These are phyloP conservation scores for Lactuca sativa DNA, from an alignment of 129 eudicot genomes.

Conservation along the genomic window DNA sequence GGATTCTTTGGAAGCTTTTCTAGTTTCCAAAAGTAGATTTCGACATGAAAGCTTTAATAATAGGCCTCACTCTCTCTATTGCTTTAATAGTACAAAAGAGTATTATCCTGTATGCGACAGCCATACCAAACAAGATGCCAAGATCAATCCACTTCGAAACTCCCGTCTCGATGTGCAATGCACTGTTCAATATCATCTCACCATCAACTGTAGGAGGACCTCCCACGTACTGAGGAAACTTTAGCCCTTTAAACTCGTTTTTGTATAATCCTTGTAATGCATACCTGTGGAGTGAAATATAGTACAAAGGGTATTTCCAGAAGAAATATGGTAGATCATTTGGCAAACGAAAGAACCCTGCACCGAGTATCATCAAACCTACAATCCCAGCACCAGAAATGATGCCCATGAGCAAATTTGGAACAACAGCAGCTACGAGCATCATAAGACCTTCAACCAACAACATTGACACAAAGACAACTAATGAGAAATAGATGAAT, in stretches of 20 bases:
- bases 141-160: constrained; percentile 41
- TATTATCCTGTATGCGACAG: constrained; percentile 22
- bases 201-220: constrained; percentile 32
- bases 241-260: constrained; percentile 46
- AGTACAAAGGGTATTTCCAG: constrained; percentile 47
- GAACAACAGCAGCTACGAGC: constrained; percentile 14
- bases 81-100: constrained; percentile 31
- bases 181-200: constrained; percentile 21
- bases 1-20: constrained; percentile 1
- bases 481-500: constrained; percentile 10
- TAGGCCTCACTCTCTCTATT: constrained; percentile 31
- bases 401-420: constrained; percentile 33
- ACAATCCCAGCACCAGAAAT: constrained; percentile 46
- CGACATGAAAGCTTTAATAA: constrained; percentile 19
- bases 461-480: not conserved
- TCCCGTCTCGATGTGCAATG: constrained; percentile 30
- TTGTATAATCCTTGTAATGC: constrained; percentile 40
- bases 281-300: constrained; percentile 47
- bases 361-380: constrained; percentile 45
- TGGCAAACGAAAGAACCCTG: constrained; percentile 47
- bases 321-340: constrained; percentile 37
- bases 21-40: not conserved
- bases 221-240: constrained; percentile 25
- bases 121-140: constrained; percentile 32
- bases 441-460: constrained; percentile 27